Percentiles rank a stretch among this genome's conserved stretches.
Evolutionary conservation across 2,329 filamentous ascomycete species (phyloP).

Genomic region (Emergomyces orientalis): DNA sequence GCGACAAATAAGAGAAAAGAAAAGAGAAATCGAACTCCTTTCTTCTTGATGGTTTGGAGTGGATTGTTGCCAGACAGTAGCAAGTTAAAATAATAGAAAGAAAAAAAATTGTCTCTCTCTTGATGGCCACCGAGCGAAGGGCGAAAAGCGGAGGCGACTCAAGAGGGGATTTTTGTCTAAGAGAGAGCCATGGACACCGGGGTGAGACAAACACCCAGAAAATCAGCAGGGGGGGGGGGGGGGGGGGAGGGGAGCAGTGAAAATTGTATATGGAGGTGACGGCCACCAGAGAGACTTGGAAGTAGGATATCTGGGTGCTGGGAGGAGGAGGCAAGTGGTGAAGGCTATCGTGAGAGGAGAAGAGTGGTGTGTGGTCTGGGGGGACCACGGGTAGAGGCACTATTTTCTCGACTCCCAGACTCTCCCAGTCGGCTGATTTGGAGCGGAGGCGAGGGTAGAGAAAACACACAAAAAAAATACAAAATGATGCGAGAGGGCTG

Average conservation of each 20-base stretch:
- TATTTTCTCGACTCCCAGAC: too few relatives aligned
- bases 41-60: not conserved
- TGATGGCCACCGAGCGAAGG: not conserved
- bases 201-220: not conserved
- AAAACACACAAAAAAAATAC: not conserved
- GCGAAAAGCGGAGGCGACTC: not conserved
- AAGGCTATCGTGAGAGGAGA: not conserved
- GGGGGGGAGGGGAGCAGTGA: not conserved
- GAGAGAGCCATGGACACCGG: constrained; percentile 4
- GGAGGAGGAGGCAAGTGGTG: too few relatives aligned
- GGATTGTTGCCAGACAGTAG: not conserved
- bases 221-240: not conserved
- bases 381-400: too few relatives aligned
- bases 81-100: not conserved
- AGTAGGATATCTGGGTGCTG: not conserved
- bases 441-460: not conserved
- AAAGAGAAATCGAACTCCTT: not conserved
- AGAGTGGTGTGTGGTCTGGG: too few relatives aligned
- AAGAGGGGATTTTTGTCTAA: not conserved
- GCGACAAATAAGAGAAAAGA: not conserved
- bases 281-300: not conserved
- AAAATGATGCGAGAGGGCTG: not conserved
- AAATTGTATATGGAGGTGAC: not conserved
- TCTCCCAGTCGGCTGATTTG: not conserved
- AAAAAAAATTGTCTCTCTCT: not conserved